Evolutionary conservation across 345 rosid genomes (phyloP).

Genomic region (Linum lewisii): DNA sequence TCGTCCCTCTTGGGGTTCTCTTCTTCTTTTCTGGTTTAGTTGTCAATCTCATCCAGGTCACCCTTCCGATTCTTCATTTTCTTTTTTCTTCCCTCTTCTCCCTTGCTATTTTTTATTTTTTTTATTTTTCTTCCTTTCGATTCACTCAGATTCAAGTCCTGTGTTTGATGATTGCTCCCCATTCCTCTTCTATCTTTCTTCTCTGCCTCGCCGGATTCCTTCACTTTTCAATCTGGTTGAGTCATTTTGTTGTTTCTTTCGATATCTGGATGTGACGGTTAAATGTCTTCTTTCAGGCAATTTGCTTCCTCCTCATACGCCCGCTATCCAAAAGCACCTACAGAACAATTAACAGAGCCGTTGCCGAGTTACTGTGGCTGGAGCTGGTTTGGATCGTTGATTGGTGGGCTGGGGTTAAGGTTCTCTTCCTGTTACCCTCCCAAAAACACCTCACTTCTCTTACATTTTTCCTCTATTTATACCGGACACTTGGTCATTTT

Average conservation of each 20-base stretch:
- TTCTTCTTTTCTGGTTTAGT: constrained; percentile 22
- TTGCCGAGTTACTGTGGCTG: constrained; percentile 23
- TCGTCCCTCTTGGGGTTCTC: constrained; percentile 21
- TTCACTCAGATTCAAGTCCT: not conserved
- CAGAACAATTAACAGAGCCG: constrained; percentile 18
- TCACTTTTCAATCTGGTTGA: too few relatives aligned
- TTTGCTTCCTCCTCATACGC: constrained; percentile 19
- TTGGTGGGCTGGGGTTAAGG: constrained; percentile 31
- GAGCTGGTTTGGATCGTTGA: constrained; percentile 29
- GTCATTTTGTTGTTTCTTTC: too few relatives aligned
- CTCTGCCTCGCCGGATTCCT: too few relatives aligned
- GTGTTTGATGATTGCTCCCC: too few relatives aligned
- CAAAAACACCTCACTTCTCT: not conserved
- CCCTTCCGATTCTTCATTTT: not conserved
- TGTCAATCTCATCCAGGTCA: constrained; percentile 20
- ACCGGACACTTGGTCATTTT: not conserved
- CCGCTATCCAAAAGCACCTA: constrained; percentile 24
- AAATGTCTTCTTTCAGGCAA: constrained; percentile 12
- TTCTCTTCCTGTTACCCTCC: not conserved
- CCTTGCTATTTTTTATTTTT: not conserved
- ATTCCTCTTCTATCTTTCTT: too few relatives aligned
- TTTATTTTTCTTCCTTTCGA: not conserved
- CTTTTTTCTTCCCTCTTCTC: not conserved
- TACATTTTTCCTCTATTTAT: not conserved
- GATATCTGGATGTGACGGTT: too few relatives aligned